These are phyloP conservation scores for Cyclotella choctawhatcheeana DNA, from an alignment of 108 stramenopile genomes.

Conservation along the genomic window DNA sequence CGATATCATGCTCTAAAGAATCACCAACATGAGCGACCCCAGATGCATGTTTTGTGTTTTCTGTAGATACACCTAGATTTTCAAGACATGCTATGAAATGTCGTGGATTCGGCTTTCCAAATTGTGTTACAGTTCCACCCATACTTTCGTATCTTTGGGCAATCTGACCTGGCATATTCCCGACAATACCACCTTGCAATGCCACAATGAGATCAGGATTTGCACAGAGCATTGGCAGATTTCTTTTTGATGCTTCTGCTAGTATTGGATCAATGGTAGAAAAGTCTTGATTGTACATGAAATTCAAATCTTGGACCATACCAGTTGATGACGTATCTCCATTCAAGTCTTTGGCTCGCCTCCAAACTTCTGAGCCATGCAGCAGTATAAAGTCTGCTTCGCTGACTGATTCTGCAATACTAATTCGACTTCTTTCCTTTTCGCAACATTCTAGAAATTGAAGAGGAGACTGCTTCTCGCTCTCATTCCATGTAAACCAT, in stretches of 20 bases:
- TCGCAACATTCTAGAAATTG: slow-evolving; percentile 66
- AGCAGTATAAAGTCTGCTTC: slow-evolving; percentile 80
- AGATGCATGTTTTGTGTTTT: not conserved
- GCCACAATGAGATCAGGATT: slow-evolving; percentile 82
- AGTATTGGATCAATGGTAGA: slow-evolving; percentile 56
- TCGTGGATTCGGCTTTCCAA: slow-evolving; percentile 77
- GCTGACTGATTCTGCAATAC: slow-evolving; percentile 47
- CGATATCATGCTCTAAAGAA: slow-evolving; percentile 89
- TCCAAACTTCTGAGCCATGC: slow-evolving; percentile 71
- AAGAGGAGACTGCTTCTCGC: slow-evolving; percentile 47
- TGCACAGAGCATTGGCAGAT: slow-evolving; percentile 76
- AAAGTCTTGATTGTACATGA: slow-evolving; percentile 40
- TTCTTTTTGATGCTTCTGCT: slow-evolving; percentile 41
- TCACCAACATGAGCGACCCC: slow-evolving; percentile 85
- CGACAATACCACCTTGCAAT: slow-evolving; percentile 53
- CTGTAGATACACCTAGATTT: slow-evolving; percentile 37
- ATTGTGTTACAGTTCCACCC: slow-evolving; percentile 56
- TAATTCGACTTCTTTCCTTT: slow-evolving; percentile 26
- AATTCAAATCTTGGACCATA: slow-evolving; percentile 28
- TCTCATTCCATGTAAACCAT: slow-evolving; percentile 70
- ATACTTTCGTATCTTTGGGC: slow-evolving; percentile 63
- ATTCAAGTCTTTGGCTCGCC: slow-evolving; percentile 31
- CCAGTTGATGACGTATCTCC: slow-evolving; percentile 14
- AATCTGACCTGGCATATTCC: slow-evolving; percentile 83
- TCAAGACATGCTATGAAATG: slow-evolving; percentile 72